phyloP scores from a whole-genome alignment of 768 basidiomycete species.

The Plicaturopsis crispa region DNA sequence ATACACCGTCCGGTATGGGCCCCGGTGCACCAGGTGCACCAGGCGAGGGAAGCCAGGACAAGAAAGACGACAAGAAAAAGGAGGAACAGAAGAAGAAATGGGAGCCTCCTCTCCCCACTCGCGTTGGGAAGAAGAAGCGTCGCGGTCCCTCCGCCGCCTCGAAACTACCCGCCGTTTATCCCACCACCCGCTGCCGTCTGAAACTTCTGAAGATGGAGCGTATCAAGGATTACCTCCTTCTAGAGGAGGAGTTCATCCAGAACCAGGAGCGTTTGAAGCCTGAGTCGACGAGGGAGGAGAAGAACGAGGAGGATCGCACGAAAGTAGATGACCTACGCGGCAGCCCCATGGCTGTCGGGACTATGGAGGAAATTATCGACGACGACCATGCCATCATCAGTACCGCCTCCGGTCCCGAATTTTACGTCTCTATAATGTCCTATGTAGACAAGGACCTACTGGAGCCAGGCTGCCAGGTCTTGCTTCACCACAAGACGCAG shows the following conservation, averaged over 20 bases:
- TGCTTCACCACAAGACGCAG: constrained; percentile 94
- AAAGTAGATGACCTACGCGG: constrained; percentile 93
- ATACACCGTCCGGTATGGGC: constrained; percentile 57
- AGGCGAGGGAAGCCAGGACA: constrained; percentile 33
- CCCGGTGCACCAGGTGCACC: constrained; percentile 29
- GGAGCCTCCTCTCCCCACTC: constrained; percentile 96
- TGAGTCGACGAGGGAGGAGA: constrained; percentile 82
- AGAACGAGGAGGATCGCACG: constrained; percentile 90
- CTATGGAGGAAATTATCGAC: constrained; percentile 95
- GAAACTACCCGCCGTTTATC: constrained; percentile 88
- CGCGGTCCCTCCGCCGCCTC: constrained; percentile 87
- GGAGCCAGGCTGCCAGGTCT: constrained; percentile 92
- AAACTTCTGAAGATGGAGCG: constrained; percentile 95
- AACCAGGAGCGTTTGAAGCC: constrained; percentile 91
- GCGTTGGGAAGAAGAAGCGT: constrained; percentile 89
- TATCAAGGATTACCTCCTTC: constrained; percentile 93
- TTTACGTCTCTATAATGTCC: constrained; percentile 95
- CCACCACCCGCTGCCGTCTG: constrained; percentile 91
- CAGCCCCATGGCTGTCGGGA: constrained; percentile 96
- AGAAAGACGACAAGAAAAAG: constrained; percentile 38
- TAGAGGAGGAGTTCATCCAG: constrained; percentile 92
- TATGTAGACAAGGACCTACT: constrained; percentile 97
- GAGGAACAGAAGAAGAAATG: constrained; percentile 84
- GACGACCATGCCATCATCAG: constrained; percentile 99
- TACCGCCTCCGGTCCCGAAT: constrained; percentile 90